Percentiles rank a stretch among this genome's conserved stretches.
Conservation (phyloP, 2,329 filamentous ascomycete genomes). For the Sarocladium oryzae region DNA sequence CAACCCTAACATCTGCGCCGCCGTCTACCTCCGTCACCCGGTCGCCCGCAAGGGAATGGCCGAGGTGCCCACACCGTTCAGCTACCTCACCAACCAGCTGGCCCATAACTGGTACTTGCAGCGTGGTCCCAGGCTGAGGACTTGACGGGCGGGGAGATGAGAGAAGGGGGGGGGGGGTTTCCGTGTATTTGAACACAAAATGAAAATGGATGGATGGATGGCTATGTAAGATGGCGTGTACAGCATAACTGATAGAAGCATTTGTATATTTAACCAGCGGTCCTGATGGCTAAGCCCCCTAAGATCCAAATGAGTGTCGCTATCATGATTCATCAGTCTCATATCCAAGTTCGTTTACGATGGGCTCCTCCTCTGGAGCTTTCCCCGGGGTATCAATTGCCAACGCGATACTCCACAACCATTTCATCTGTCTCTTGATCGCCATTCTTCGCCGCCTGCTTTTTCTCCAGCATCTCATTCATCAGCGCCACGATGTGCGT, state of each 20-base stretch:
- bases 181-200: too few relatives aligned
- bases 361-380: too few relatives aligned
- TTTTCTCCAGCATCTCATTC: conserved; percentile 6
- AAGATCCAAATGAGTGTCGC: neutral
- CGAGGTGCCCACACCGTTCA: conserved; percentile 81
- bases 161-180: neutral
- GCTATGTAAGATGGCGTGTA: conserved; percentile 9
- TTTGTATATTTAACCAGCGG: conserved; percentile 4
- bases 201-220: too few relatives aligned
- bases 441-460: neutral
- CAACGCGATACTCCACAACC: too few relatives aligned
- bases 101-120: conserved; percentile 93
- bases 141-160: neutral
- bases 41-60: conserved; percentile 75
- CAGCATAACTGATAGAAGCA: conserved; percentile 8
- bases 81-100: conserved; percentile 62
- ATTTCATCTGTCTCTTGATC: neutral
- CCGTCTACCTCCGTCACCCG: conserved; percentile 90
- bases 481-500: neutral
- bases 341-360: neutral
- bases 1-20: conserved; percentile 93
- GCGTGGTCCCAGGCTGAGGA: conserved; percentile 41
- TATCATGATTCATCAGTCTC: neutral
- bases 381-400: too few relatives aligned
- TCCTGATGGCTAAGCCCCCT: neutral